Conservation (phyloP, 176 grass and related monocot genomes). For the Oryza meyeriana region DNA sequence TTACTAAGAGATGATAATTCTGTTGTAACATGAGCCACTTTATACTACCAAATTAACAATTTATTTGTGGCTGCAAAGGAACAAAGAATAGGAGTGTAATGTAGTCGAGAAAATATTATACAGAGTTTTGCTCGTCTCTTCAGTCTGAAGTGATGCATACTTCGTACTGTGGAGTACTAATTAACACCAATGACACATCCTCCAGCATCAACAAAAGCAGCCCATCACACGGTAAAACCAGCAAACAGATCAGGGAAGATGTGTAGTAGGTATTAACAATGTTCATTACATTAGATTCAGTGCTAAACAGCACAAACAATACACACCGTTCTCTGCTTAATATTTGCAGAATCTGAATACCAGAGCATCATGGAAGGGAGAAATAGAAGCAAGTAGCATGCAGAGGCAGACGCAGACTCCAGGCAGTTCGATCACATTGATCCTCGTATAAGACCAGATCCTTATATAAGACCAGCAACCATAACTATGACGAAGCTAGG, state of each 20-base stretch:
- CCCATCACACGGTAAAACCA: background rate
- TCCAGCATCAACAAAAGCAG: background rate
- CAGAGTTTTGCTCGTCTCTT: too few species aligned
- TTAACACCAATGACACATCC: background rate
- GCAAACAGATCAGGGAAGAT: background rate
- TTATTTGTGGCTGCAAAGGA: background rate
- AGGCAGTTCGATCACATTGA: conserved; percentile 29
- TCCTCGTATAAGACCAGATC: conserved; percentile 31
- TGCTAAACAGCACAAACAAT: conserved; percentile 10
- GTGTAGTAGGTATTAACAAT: background rate
- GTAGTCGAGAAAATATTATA: too few species aligned
- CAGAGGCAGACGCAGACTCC: background rate
- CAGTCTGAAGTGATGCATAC: too few species aligned
- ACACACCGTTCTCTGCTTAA: conserved; percentile 29
- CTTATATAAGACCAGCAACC: conserved; percentile 42
- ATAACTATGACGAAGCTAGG: background rate
- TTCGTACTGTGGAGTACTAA: too few species aligned
- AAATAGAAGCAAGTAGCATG: conserved; percentile 29
- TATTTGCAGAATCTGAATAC: conserved; percentile 37
- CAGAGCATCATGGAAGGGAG: background rate
- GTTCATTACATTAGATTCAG: conserved; percentile 24
- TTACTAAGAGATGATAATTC: too few species aligned
- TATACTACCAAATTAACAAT: background rate
- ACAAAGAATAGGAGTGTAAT: background rate
- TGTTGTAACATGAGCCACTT: background rate